A percentile compares a stretch with the other conserved stretches of the same genome.
Evolutionary conservation across 805 yeast genomes (phyloP).

Genomic region (Candida boidinii): DNA sequence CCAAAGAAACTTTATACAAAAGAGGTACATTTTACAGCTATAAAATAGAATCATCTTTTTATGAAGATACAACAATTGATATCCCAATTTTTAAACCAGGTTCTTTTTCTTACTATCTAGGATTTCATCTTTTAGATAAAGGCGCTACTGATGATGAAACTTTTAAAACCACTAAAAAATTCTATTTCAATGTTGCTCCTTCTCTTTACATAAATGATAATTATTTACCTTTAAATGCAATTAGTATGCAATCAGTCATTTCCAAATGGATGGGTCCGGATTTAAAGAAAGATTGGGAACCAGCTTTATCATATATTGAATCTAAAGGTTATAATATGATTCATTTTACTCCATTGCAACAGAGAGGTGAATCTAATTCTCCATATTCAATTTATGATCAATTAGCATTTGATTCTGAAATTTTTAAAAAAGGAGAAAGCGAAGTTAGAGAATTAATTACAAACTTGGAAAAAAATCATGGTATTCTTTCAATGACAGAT

Average conservation of each 20-base stretch:
- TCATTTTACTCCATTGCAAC: constrained; percentile 90
- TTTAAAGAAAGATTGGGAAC: constrained; percentile 50
- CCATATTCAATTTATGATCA: constrained; percentile 93
- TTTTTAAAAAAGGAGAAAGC: constrained; percentile 44
- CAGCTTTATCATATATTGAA: constrained; percentile 50
- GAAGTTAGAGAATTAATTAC: constrained; percentile 48
- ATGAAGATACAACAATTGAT: constrained; percentile 51
- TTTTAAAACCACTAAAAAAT: constrained; percentile 45
- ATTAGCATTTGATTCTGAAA: constrained; percentile 57
- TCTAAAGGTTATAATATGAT: constrained; percentile 88
- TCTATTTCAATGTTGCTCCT: constrained; percentile 77
- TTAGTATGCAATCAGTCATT: constrained; percentile 76
- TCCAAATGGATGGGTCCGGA: constrained; percentile 85
- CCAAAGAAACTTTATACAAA: constrained; percentile 33
- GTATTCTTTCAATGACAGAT: constrained; percentile 76
- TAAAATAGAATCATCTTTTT: constrained; percentile 48
- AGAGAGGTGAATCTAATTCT: constrained; percentile 83
- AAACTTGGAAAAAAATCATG: constrained; percentile 42
- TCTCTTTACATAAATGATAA: constrained; percentile 47
- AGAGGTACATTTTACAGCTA: constrained; percentile 48
- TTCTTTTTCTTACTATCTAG: constrained; percentile 63
- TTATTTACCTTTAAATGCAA: constrained; percentile 64
- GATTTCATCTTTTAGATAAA: constrained; percentile 34
- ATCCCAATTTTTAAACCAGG: constrained; percentile 68
- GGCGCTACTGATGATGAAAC: constrained; percentile 15